Evolutionary conservation across 2,329 filamentous ascomycete species (phyloP), one percentile per base, ranked within the genome.

Genomic region (Penicillium sp.): DNA sequence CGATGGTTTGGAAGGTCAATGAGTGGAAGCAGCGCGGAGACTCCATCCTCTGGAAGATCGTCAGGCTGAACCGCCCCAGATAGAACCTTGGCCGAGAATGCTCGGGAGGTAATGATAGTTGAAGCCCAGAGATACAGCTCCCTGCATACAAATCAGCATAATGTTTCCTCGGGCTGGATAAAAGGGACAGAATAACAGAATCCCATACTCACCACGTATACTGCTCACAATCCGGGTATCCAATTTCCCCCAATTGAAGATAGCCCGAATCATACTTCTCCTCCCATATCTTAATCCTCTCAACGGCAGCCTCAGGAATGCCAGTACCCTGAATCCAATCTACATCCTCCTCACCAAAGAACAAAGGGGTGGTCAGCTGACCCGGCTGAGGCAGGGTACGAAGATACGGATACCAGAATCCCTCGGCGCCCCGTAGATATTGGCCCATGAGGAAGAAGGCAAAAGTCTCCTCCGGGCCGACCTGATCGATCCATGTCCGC

Each of bases 1-100:
- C 84, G 82, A 68, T 92, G 89, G 67, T 92, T 92, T 12, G 84
- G 85, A 29, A 91, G 80, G 68, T 92, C 89, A 56, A 90, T 83
- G 4, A 91, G 77, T 1, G 89, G 89, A 35, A 91, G 78, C 6
- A 92, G 77, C 8, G 91, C 80, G 1, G 87, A 88, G 58, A 89
- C 87, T 65, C 86, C 84, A 51, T 88, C 84, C 4, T 80, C 69
- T 6, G 74, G 70, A 50, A 80, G 78, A 33, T 75, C 75, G 2
- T 73, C 67, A 19, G 67, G 33, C 69, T 69, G 62, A 27, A 75
- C 61, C 13, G 71, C 69, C 23, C 73, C 73, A 47, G 73, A 69
- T 6, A 80, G 65, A 7, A 80, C 75, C 62, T 75, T 76, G 6
- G 76, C 72, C 4, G 77, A 77, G 55, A 80, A 80, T 3, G 76